Conservation (phyloP, 305 asterid genomes). For the Salvia sclarea region DNA sequence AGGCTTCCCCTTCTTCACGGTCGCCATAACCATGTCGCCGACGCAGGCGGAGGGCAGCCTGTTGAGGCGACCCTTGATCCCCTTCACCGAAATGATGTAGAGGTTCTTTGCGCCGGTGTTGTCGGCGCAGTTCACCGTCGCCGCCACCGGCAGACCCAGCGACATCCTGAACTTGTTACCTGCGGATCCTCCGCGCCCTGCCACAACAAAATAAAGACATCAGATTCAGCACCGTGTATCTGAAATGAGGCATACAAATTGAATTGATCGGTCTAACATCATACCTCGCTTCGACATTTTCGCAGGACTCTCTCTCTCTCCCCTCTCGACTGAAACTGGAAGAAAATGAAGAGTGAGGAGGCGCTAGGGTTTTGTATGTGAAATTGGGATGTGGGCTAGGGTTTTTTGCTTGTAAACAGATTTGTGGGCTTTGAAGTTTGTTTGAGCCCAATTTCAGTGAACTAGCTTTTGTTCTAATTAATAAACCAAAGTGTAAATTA, state of each 20-base stretch:
- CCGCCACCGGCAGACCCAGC: constrained; percentile 92
- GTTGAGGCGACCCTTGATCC: constrained; percentile 81
- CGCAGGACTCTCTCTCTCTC: constrained; percentile 7
- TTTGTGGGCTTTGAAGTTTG: not conserved
- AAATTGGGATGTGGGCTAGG: constrained; percentile 32
- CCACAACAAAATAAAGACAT: not conserved
- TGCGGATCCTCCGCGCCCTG: constrained; percentile 95
- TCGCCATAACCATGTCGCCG: constrained; percentile 96
- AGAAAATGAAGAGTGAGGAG: not conserved
- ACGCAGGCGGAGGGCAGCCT: constrained; percentile 90
- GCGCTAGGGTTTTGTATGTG: constrained; percentile 37
- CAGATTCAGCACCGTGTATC: not conserved
- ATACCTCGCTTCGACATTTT: constrained; percentile 51
- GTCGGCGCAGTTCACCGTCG: constrained; percentile 90
- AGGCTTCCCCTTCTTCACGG: constrained; percentile 88
- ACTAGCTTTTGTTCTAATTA: not conserved
- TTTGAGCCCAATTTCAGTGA: constrained; percentile 11
- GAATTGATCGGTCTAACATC: not conserved
- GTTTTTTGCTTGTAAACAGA: not conserved
- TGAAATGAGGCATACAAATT: not conserved
- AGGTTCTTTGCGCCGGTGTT: constrained; percentile 88
- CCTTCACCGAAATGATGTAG: constrained; percentile 87
- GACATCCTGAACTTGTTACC: constrained; percentile 96
- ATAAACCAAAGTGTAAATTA: too few relatives aligned
- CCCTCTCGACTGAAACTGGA: not conserved